A percentile compares a stretch with the other conserved stretches of the same genome.
phyloP scores from a whole-genome alignment of 805 yeast species.

The Suhomyces sp. region DNA sequence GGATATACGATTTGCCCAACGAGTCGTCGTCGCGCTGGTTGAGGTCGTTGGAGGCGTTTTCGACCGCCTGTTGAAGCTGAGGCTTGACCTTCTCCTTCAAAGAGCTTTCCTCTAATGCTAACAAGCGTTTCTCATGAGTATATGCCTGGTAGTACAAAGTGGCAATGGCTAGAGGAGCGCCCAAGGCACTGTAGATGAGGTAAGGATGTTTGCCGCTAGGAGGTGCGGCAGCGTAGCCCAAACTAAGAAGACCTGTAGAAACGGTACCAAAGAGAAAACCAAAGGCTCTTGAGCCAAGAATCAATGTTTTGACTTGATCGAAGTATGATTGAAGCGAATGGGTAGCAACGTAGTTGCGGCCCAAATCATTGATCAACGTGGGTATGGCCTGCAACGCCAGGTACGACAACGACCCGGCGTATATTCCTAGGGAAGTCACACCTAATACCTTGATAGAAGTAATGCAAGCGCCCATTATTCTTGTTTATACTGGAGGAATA shows the following conservation, averaged over 20 bases:
- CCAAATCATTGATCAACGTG: conserved; percentile 25
- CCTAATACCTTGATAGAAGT: conserved; percentile 59
- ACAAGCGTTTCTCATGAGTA: conserved; percentile 16
- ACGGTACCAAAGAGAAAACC: conserved; percentile 42
- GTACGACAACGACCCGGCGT: conserved; percentile 50
- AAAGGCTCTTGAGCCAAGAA: conserved; percentile 20
- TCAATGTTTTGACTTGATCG: conserved; percentile 19
- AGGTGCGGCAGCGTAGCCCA: conserved; percentile 59
- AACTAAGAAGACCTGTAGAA: conserved; percentile 49
- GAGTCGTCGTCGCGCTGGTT: conserved; percentile 21
- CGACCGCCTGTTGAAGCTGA: not conserved
- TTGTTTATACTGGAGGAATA: not conserved
- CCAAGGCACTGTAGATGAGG: conserved; percentile 59
- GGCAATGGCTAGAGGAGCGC: conserved; percentile 45
- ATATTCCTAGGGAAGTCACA: conserved; percentile 63
- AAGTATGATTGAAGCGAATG: conserved; percentile 5
- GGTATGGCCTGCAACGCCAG: conserved; percentile 35
- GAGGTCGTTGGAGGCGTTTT: conserved; percentile 2
- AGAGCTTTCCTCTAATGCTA: conserved; percentile 6
- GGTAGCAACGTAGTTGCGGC: conserved; percentile 11
- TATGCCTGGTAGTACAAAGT: conserved; percentile 15
- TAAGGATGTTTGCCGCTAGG: conserved; percentile 65
- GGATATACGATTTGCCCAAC: conserved; percentile 41
- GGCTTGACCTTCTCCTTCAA: not conserved
- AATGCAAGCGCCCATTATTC: conserved; percentile 29